phyloP scores from a whole-genome alignment of 1,139 yeast genomes.

The Lodderomyces elongisporus region DNA sequence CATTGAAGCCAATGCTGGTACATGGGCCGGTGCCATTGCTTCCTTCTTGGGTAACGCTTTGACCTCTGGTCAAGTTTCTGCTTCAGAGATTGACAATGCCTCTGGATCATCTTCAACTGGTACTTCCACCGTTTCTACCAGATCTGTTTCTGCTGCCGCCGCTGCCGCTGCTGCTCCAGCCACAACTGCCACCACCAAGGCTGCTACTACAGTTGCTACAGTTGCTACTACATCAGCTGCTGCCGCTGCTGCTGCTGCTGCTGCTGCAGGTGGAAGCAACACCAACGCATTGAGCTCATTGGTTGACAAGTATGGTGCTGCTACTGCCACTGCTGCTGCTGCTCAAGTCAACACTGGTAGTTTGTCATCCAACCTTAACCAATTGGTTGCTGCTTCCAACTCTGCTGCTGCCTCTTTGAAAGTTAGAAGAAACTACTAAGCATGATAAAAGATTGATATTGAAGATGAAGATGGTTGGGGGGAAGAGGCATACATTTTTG shows the following conservation, averaged over 20 bases:
- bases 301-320: conserved; percentile 10
- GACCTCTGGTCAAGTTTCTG: conserved; percentile 19
- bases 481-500: too few species aligned
- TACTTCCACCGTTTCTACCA: conserved; percentile 12
- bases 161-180: conserved; percentile 14
- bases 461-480: too few species aligned
- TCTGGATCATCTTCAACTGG: conserved; percentile 15
- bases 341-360: conserved; percentile 9
- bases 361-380: conserved; percentile 8
- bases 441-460: too few species aligned
- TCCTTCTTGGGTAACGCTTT: conserved; percentile 21
- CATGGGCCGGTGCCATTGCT: conserved; percentile 26
- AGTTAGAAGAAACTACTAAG: conserved; percentile 11
- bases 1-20: conserved; percentile 28
- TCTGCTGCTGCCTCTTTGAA: conserved; percentile 12
- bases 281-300: conserved; percentile 10
- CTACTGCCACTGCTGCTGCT: conserved; percentile 9
- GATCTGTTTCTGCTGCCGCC: conserved; percentile 10
- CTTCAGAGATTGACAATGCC: conserved; percentile 26
- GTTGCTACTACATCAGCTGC: conserved; percentile 7
- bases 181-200: conserved; percentile 4
- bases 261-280: conserved; percentile 6
- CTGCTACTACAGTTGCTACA: conserved; percentile 6
- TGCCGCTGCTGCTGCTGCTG: conserved; percentile 5
- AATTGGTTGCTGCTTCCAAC: conserved; percentile 11